These are phyloP conservation scores for Lactarius indigo DNA, from an alignment of 768 basidiomycete species.

Conservation along the genomic window DNA sequence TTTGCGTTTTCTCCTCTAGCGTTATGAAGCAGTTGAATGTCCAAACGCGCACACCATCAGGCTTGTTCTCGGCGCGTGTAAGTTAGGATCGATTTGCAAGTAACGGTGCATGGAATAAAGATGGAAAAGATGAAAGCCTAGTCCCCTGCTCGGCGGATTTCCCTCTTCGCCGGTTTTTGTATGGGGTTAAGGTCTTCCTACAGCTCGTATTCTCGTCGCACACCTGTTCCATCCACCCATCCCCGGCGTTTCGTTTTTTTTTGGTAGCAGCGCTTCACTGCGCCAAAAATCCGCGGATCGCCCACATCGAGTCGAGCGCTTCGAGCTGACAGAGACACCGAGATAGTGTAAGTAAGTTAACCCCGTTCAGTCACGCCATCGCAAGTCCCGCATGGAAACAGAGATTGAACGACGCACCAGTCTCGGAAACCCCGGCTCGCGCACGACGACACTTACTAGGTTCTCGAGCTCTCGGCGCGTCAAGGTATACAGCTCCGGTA, in stretches of 20 bases:
- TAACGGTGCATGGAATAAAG: not conserved
- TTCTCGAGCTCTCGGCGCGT: constrained; percentile 50
- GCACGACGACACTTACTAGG: constrained; percentile 56
- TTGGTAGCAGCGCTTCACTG: constrained; percentile 1
- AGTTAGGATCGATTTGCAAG: not conserved
- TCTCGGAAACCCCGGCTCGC: constrained; percentile 72
- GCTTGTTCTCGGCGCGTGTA: not conserved
- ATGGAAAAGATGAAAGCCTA: not conserved
- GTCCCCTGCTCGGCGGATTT: not conserved
- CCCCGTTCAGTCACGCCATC: not conserved
- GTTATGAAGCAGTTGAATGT: not conserved
- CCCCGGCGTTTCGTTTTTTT: not conserved
- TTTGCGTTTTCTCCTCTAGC: no score
- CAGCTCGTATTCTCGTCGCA: not conserved
- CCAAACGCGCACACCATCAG: not conserved
- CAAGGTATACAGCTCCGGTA: constrained; percentile 51
- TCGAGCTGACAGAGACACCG: constrained; percentile 38
- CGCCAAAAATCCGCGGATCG: constrained; percentile 26
- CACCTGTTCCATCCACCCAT: not conserved
- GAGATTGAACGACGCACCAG: constrained; percentile 47
- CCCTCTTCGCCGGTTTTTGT: not conserved
- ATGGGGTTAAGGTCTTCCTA: not conserved
- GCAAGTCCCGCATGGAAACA: not conserved
- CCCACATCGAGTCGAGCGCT: constrained; percentile 51
- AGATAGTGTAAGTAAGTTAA: not conserved